These are phyloP conservation scores for Cutaneotrichosporon spelunceum DNA, from an alignment of 1,284 basidiomycete genomes.

Conservation along the genomic window DNA sequence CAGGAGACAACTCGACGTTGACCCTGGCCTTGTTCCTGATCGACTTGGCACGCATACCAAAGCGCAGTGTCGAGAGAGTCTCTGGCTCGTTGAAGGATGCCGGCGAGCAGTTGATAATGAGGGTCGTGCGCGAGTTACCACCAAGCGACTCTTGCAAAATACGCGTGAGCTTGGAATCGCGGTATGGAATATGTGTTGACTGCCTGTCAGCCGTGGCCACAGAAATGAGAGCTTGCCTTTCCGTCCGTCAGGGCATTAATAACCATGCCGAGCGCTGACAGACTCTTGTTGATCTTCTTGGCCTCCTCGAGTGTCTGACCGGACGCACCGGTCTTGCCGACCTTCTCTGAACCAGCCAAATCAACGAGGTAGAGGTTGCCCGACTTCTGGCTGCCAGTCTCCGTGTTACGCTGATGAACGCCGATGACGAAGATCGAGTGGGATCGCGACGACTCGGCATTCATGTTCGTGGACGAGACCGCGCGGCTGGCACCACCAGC, in stretches of 20 bases:
- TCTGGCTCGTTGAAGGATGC: slow-evolving; percentile 95
- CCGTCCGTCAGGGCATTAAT: slow-evolving; percentile 97
- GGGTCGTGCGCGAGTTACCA: slow-evolving; percentile 96
- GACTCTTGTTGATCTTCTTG: slow-evolving; percentile 99
- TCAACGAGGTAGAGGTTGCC: slow-evolving; percentile 98
- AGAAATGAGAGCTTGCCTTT: slow-evolving; percentile 60
- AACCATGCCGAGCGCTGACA: slow-evolving; percentile 98
- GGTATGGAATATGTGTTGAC: slow-evolving; percentile 97
- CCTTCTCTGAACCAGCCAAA: slow-evolving; percentile 97
- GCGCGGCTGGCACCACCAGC: slow-evolving; percentile 88
- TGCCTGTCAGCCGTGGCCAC: slow-evolving; percentile 44
- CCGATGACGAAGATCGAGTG: slow-evolving; percentile 99
- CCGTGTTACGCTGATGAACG: slow-evolving; percentile 93
- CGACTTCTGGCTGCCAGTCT: slow-evolving; percentile 91
- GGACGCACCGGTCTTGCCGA: slow-evolving; percentile 95
- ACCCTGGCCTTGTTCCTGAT: slow-evolving; percentile 99
- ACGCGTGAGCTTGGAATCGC: slow-evolving; percentile 98
- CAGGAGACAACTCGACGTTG: slow-evolving; percentile 94
- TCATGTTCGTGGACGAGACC: slow-evolving; percentile 98
- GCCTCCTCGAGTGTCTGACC: slow-evolving; percentile 99
- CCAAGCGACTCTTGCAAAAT: slow-evolving; percentile 99
- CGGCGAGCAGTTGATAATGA: slow-evolving; percentile 99
- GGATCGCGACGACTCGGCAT: slow-evolving; percentile 97
- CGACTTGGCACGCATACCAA: slow-evolving; percentile 97
- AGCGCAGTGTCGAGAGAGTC: slow-evolving; percentile 94